Evolutionary conservation across 2,329 filamentous ascomycete genomes (phyloP).

Genomic region (Paramyrothecium roridum): DNA sequence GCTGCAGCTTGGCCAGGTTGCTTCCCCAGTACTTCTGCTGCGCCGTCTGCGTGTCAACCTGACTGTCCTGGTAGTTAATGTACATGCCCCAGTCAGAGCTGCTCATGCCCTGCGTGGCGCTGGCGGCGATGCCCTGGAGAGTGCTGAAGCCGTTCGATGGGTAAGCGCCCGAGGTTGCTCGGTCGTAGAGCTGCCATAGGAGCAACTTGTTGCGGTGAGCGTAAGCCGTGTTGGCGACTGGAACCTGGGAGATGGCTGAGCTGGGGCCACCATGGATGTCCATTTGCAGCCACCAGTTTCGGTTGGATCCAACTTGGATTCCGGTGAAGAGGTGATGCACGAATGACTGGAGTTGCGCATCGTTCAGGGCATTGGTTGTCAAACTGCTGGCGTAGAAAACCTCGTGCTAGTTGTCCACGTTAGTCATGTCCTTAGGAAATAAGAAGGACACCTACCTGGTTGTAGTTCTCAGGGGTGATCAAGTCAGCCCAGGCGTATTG

Average conservation of each 20-base stretch:
- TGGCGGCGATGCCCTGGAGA: constrained; percentile 29
- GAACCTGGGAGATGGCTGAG: constrained; percentile 29
- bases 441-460: constrained; percentile 12
- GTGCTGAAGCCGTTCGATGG: constrained; percentile 28
- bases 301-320: constrained; percentile 8
- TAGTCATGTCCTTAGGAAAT: no score
- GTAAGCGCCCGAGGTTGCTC: constrained; percentile 19
- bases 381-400: constrained; percentile 26
- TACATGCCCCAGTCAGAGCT: constrained; percentile 34
- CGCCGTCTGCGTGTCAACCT: constrained; percentile 26
- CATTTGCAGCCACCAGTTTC: constrained; percentile 18
- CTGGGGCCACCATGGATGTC: constrained; percentile 29
- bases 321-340: constrained; percentile 13
- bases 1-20: constrained; percentile 26
- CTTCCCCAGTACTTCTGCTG: constrained; percentile 32
- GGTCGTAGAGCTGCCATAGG: constrained; percentile 48
- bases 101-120: constrained; percentile 21
- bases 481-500: constrained; percentile 14
- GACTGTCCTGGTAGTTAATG: constrained; percentile 37
- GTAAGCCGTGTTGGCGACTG: constrained; percentile 27
- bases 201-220: constrained; percentile 41
- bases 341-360: constrained; percentile 16
- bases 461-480: constrained; percentile 14
- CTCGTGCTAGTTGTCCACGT: constrained; percentile 18
- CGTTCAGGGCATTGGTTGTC: constrained; percentile 19